These are phyloP conservation scores for Curvularia sp. DNA, from an alignment of 2,329 filamentous ascomycete genomes.

Conservation along the genomic window DNA sequence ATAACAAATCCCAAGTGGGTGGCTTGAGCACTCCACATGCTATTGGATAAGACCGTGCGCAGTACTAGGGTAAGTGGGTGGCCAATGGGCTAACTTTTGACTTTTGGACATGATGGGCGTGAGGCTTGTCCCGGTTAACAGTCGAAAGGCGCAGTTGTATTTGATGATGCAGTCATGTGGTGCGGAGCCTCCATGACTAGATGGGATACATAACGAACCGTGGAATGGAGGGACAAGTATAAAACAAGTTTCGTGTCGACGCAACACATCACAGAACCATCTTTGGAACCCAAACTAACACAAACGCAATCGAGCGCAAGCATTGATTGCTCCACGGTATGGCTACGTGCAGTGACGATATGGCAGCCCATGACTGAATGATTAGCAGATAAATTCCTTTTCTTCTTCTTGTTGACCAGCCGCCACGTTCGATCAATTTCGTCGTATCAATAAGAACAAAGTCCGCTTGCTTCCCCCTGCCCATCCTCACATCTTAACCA, in stretches of 20 bases:
- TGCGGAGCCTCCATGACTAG: neutral
- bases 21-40: neutral
- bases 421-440: neutral
- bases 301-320: neutral
- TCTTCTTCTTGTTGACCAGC: neutral
- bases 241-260: conserved; percentile 1
- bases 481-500: neutral
- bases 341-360: neutral
- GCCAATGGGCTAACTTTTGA: neutral
- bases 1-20: neutral
- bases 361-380: neutral
- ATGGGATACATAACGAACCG: neutral
- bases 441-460: neutral
- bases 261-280: neutral
- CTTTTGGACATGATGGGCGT: neutral
- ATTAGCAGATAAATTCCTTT: neutral
- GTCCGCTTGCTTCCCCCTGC: no score
- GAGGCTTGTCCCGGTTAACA: neutral
- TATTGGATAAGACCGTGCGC: neutral
- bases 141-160: conserved; percentile 1
- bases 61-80: neutral
- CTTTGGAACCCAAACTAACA: neutral
- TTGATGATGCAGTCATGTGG: conserved; percentile 10
- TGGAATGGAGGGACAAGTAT: conserved; percentile 3
- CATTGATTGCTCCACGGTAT: neutral